Conservation (phyloP, 2,329 filamentous ascomycete genomes). For the Aureobasidium mangrovei region DNA sequence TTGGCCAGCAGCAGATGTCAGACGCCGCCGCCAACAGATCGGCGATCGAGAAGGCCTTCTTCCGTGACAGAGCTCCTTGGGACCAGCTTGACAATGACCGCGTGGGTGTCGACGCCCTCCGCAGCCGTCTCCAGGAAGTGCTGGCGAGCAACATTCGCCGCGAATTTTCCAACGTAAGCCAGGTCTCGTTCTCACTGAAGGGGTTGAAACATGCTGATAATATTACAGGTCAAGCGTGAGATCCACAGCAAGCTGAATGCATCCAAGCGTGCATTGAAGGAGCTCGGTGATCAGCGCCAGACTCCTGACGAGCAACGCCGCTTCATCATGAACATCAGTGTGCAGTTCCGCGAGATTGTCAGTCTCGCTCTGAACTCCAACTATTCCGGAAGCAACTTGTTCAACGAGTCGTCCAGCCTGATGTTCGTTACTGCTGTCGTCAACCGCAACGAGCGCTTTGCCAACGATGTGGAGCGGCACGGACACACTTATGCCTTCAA, state of each 20-base stretch:
- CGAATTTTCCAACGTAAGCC: constrained; percentile 37
- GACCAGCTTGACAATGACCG: constrained; percentile 28
- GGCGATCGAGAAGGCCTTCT: constrained; percentile 29
- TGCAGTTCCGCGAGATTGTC: constrained; percentile 23
- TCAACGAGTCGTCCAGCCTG: constrained; percentile 26
- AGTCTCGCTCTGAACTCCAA: constrained; percentile 28
- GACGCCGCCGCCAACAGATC: constrained; percentile 13
- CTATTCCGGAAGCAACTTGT: constrained; percentile 30
- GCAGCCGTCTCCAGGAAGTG: constrained; percentile 33
- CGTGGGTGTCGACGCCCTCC: constrained; percentile 35
- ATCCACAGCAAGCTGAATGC: constrained; percentile 23
- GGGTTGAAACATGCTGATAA: background rate
- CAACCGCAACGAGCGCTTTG: constrained; percentile 2
- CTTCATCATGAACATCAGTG: constrained; percentile 38
- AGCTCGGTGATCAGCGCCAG: constrained; percentile 42
- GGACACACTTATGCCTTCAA: constrained; percentile 3
- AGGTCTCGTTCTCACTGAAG: background rate
- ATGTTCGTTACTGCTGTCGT: constrained; percentile 9
- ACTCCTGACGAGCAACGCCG: constrained; percentile 41
- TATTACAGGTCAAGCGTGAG: constrained; percentile 27
- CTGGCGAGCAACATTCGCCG: constrained; percentile 35
- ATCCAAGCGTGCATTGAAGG: constrained; percentile 29
- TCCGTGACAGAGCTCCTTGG: constrained; percentile 29
- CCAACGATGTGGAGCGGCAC: background rate
- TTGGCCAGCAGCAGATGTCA: constrained; percentile 22